phyloP scores from a whole-genome alignment of 2,329 filamentous ascomycete species.

The Botrytis byssoidea region DNA sequence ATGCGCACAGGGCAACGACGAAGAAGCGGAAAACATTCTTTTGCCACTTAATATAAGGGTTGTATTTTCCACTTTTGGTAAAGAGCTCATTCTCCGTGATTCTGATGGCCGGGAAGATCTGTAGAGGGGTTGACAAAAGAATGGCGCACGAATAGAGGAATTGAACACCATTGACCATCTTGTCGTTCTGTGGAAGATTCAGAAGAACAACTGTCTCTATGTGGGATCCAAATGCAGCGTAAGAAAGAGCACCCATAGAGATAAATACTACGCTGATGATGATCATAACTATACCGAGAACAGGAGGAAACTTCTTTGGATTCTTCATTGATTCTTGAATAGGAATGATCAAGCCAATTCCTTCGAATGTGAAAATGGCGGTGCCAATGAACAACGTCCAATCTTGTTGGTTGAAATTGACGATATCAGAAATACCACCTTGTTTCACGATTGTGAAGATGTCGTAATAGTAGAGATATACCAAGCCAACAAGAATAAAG shows the following conservation, averaged over 20 bases:
- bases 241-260: conserved; percentile 87
- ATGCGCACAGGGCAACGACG: conserved; percentile 80
- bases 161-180: conserved; percentile 92
- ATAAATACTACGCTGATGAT: conserved; percentile 91
- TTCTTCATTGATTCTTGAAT: conserved; percentile 97
- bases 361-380: conserved; percentile 98
- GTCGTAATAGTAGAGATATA: conserved; percentile 96
- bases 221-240: conserved; percentile 90
- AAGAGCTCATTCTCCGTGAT: conserved; percentile 95
- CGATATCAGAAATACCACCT: conserved; percentile 77
- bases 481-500: conserved; percentile 88
- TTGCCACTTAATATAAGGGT: conserved; percentile 98
- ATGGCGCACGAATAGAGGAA: conserved; percentile 99
- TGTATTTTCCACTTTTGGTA: conserved; percentile 92
- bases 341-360: conserved; percentile 94
- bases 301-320: conserved; percentile 83
- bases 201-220: conserved; percentile 96
- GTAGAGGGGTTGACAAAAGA: conserved; percentile 86
- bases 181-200: conserved; percentile 93
- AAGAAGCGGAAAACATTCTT: conserved; percentile 97
- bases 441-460: conserved; percentile 74
- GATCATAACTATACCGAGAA: conserved; percentile 88
- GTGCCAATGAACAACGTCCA: conserved; percentile 99
- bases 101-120: conserved; percentile 96
- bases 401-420: conserved; percentile 82